Conservation (phyloP, 139 green algal genomes). For the Penium margaritaceum region DNA sequence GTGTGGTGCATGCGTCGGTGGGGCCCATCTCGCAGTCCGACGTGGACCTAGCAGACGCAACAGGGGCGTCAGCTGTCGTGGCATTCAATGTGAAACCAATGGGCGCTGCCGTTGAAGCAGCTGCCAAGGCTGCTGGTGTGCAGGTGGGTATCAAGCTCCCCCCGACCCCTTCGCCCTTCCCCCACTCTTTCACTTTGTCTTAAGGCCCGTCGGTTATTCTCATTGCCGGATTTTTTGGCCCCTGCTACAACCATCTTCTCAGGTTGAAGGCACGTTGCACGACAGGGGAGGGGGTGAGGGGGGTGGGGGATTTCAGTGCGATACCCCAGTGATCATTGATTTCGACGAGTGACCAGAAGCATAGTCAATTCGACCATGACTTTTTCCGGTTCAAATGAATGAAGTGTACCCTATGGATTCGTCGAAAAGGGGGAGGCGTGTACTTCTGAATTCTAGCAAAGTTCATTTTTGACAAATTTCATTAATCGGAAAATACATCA, state of each 20-base stretch:
- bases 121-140: neutral
- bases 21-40: constrained; percentile 38
- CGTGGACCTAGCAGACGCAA: constrained; percentile 27
- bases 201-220: neutral
- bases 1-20: constrained; percentile 35
- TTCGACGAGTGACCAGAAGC: too few relatives aligned
- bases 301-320: neutral
- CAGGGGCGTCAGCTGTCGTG: neutral
- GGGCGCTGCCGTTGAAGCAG: constrained; percentile 17
- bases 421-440: too few relatives aligned
- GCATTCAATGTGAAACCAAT: constrained; percentile 29
- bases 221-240: neutral
- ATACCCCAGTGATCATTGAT: neutral
- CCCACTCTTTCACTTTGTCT: too few relatives aligned
- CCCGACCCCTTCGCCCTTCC: too few relatives aligned
- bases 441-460: neutral
- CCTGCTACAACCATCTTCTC: too few relatives aligned
- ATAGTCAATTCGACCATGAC: neutral
- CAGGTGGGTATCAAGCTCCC: too few relatives aligned
- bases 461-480: neutral
- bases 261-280: too few relatives aligned
- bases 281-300: neutral
- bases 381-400: too few relatives aligned
- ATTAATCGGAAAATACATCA: neutral
- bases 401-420: too few relatives aligned